Conservation (phyloP, 495 filamentous ascomycete species). For the Letharia lupina region DNA sequence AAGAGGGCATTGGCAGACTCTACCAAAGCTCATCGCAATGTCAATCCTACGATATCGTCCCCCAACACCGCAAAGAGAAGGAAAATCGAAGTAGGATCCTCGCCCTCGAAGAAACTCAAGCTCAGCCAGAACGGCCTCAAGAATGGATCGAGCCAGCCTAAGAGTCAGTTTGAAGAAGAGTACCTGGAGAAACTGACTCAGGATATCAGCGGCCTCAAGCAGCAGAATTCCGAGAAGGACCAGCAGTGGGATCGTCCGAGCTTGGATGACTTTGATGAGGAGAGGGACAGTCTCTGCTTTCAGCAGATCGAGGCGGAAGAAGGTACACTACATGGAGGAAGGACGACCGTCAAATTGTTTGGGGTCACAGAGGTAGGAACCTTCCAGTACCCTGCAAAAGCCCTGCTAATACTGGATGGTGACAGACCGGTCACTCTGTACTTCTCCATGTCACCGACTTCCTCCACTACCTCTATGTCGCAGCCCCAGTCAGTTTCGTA, state of each 20-base stretch:
- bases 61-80: conserved; percentile 61
- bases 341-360: conserved; percentile 75
- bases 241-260: conserved; percentile 85
- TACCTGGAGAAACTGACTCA: conserved; percentile 91
- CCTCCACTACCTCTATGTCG: conserved; percentile 90
- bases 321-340: conserved; percentile 63
- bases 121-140: conserved; percentile 51
- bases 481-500: conserved; percentile 74
- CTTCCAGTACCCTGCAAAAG: not conserved
- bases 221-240: conserved; percentile 82
- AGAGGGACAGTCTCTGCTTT: conserved; percentile 67
- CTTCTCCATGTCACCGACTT: conserved; percentile 93
- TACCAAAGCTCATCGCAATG: conserved; percentile 43
- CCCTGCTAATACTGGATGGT: conserved; percentile 13
- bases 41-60: conserved; percentile 34
- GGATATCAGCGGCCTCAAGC: conserved; percentile 75
- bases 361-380: conserved; percentile 80
- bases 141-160: conserved; percentile 69
- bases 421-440: conserved; percentile 76
- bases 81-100: conserved; percentile 55
- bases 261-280: conserved; percentile 62
- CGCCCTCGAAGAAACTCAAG: conserved; percentile 47
- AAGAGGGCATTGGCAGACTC: conserved; percentile 56
- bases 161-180: conserved; percentile 88
- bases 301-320: conserved; percentile 96